Evolutionary conservation across 2,329 filamentous ascomycete species (phyloP).

Genomic region (Cercospora sojina): DNA sequence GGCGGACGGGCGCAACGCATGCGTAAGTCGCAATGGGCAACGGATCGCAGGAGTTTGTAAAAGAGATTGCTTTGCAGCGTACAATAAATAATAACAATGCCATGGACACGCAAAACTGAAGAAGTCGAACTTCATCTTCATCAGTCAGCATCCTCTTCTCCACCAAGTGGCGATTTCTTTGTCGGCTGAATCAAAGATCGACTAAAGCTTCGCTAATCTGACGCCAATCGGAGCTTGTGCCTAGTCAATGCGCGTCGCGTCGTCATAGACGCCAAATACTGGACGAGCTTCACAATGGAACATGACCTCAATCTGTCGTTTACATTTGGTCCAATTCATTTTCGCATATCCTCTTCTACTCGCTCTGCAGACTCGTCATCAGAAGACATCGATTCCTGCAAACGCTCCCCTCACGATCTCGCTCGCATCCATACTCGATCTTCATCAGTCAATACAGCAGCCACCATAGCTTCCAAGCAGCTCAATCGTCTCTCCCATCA

Average conservation of each 20-base stretch:
- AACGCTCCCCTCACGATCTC: conserved; percentile 5
- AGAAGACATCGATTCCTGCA: neutral
- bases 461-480: conserved; percentile 36
- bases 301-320: conserved; percentile 18
- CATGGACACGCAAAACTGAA: neutral
- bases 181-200: conserved; percentile 9
- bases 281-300: conserved; percentile 13
- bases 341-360: conserved; percentile 11
- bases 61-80: conserved; percentile 13
- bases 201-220: conserved; percentile 9
- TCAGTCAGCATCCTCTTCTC: neutral
- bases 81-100: conserved; percentile 6
- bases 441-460: conserved; percentile 12
- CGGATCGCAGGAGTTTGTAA: neutral
- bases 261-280: conserved; percentile 17
- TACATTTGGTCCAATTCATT: conserved; percentile 17
- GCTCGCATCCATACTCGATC: neutral
- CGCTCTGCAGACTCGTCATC: neutral
- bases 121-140: neutral
- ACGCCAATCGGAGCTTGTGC: neutral
- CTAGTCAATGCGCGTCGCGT: conserved; percentile 10
- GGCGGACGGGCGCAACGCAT: conserved; percentile 1
- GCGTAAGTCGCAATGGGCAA: neutral
- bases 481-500: conserved; percentile 32
- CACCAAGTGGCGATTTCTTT: neutral